Evolutionary conservation across 208 protist genomes (phyloP), one percentile per base, ranked within the genome.

Genomic region (Vickermania ingenoplastis): DNA sequence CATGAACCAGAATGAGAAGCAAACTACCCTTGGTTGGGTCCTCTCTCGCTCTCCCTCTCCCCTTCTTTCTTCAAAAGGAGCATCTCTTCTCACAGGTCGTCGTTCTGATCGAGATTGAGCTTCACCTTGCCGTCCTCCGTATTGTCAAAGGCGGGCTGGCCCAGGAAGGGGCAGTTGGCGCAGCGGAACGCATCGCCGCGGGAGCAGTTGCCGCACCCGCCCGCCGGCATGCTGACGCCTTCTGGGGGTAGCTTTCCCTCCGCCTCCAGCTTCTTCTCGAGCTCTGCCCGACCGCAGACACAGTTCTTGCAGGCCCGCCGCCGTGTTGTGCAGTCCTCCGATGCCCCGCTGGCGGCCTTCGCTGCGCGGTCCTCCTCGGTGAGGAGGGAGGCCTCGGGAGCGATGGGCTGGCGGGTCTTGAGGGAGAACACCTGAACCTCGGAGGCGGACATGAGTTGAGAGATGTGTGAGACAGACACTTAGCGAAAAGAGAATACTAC

Each of bases 111-210:
- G 21, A 92, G 73, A 67, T 83, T 82, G 45, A 92, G 68, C 63
- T 87, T 92, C 29, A 95, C 82, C 55, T 92, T 92, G n/a, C 85
- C 89, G 30, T 91, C 81, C 13, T 63, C 71, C 22, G 73, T 85
- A 69, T 85, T 85, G 53, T 91, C 76, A 22, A 83, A 95, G n/a
- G 86, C 86, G 1, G 89, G 89, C 72, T 81, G 64, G 4, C 89
- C 89, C 11, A 91, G 80, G 62, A 77, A 95, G 1, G 89, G 89
- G 72, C 89, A 95, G 41, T 65, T 73, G 26, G 90, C 90, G 54
- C 90, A 96, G 63, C 90, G 86, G 60, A 96, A 96, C 17, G 90
- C 90, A 53, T 96, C 90, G 0, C 90, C 90, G 56, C 82, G 80
- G 1, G 85, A 63, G 66, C 90, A 96, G 71, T 88, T 92, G 30